Evolutionary conservation across 2,329 filamentous ascomycete species (phyloP).

Genomic region (Domatiomyces catenatus): DNA sequence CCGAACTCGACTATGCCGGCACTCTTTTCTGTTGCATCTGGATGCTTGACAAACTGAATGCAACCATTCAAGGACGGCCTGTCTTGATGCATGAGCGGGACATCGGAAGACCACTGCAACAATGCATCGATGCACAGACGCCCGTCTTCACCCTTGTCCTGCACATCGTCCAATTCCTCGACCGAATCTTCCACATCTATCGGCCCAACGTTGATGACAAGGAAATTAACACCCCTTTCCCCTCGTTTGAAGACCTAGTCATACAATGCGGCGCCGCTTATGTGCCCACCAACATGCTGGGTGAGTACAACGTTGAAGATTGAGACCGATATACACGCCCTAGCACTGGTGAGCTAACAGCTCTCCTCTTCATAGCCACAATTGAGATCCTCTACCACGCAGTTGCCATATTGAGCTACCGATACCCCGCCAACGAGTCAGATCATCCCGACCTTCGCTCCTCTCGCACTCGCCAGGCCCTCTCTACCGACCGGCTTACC

Average conservation of each 20-base stretch:
- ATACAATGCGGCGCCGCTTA: slow-evolving; percentile 8
- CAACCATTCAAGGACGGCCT: slow-evolving; percentile 45
- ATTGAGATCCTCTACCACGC: slow-evolving; percentile 51
- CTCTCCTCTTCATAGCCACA: slow-evolving; percentile 29
- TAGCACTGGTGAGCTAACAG: not conserved
- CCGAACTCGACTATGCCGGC: slow-evolving; percentile 19
- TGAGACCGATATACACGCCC: slow-evolving; percentile 22
- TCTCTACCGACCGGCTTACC: not conserved
- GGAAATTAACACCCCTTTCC: slow-evolving; percentile 18
- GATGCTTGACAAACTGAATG: slow-evolving; percentile 45
- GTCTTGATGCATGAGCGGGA: slow-evolving; percentile 47
- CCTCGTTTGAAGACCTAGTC: slow-evolving; percentile 21
- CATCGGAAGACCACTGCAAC: slow-evolving; percentile 38
- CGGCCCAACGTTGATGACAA: slow-evolving; percentile 31
- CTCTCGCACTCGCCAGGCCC: not conserved
- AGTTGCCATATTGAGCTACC: slow-evolving; percentile 46
- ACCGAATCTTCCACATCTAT: slow-evolving; percentile 46
- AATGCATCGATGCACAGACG: slow-evolving; percentile 36
- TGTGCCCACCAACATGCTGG: slow-evolving; percentile 20
- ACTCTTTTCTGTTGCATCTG: slow-evolving; percentile 42
- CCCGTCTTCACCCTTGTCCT: slow-evolving; percentile 45
- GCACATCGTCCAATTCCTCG: slow-evolving; percentile 39
- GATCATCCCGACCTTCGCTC: not conserved
- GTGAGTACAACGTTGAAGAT: slow-evolving; percentile 23
- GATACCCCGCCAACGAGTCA: slow-evolving; percentile 17